These are phyloP conservation scores for Populus pruinosa DNA, from an alignment of 345 rosid genomes.

Conservation along the genomic window DNA sequence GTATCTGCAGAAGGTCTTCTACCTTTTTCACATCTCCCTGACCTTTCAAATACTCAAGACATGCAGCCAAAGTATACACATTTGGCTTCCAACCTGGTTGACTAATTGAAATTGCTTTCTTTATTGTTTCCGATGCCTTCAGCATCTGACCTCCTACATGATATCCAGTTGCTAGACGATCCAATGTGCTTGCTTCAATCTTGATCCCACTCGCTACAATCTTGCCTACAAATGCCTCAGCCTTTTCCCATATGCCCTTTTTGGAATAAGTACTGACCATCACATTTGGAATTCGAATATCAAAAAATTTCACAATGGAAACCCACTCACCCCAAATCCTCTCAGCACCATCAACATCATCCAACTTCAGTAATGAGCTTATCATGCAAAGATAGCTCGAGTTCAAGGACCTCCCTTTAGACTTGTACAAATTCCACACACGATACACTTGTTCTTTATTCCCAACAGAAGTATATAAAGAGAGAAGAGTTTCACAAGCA, in stretches of 20 bases:
- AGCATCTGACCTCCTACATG: conserved; percentile 28
- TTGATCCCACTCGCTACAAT: conserved; percentile 27
- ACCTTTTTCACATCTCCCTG: conserved; percentile 26
- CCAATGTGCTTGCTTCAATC: conserved; percentile 35
- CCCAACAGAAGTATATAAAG: conserved; percentile 46
- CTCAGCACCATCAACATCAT: conserved; percentile 48
- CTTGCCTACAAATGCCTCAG: conserved; percentile 35
- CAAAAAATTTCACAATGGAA: conserved; percentile 28
- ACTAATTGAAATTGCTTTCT: conserved; percentile 34
- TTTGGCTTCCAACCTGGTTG: conserved; percentile 32
- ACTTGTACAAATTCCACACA: conserved; percentile 51
- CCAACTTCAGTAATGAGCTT: conserved; percentile 49
- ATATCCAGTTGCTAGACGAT: conserved; percentile 43
- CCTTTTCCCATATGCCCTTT: conserved; percentile 55
- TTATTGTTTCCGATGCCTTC: conserved; percentile 41
- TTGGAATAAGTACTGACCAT: conserved; percentile 44
- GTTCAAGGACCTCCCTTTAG: conserved; percentile 31
- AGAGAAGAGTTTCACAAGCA: conserved; percentile 42
- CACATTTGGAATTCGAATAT: conserved; percentile 39
- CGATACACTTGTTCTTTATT: conserved; percentile 48
- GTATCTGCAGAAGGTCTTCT: conserved; percentile 16
- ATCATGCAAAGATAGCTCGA: conserved; percentile 48
- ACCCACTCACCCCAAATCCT: conserved; percentile 57
- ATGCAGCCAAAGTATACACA: conserved; percentile 31
- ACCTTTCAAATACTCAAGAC: conserved; percentile 35